Evolutionary conservation across 768 basidiomycete genomes (phyloP), one percentile per base, ranked within the genome.

Genomic region (Tylopilus cervinicoccineus): DNA sequence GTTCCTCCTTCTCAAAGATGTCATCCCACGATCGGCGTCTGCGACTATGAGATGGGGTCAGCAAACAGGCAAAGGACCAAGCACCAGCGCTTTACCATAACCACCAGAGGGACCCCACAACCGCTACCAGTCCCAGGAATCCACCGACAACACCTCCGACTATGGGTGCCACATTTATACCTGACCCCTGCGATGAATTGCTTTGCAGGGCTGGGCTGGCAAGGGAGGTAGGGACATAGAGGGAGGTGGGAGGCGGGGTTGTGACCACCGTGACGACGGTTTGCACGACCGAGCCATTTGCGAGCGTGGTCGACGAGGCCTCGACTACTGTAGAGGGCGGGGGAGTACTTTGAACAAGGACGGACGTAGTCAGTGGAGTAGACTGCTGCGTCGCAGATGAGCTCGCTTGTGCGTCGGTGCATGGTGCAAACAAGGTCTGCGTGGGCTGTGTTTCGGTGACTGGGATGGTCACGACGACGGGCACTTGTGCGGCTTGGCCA

Each of bases 61-160:
- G 55, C 44, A 22, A 55, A 19, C 26, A 49, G 38, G 19, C 51
- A 28, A 46, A 47, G 38, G 5, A 32, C 27, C 23, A 50, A 36
- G n/a, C 10, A 38, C 49, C 42, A 45, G 26, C 9, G 46, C 20
- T 59, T 72, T 61, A 80, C 81, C 78, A 66, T 45, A 80, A 55
- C 60, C 71, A 76, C 78, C 77, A 80, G 32, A 78, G 58, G 20
- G 71, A 54, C 13, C 66, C 66, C 0, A 75, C 76, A 5, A 81
- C 56, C 2, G 60, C 70, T 16, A 78, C 55, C 31, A 79, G 59
- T 19, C 76, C 78, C 50, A 81, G 65, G 57, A 81, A 74, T 11
- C 80, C 80, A 14, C 79, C 80, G 6, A 80, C 60, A 7, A 72
- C 73, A 28, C 80, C 77, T 13, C 80, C 80, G 16, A 81, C 64